Base-by-base conservation (phyloP, 306 rosid genomes). In the Castanea mollissima region DNA sequence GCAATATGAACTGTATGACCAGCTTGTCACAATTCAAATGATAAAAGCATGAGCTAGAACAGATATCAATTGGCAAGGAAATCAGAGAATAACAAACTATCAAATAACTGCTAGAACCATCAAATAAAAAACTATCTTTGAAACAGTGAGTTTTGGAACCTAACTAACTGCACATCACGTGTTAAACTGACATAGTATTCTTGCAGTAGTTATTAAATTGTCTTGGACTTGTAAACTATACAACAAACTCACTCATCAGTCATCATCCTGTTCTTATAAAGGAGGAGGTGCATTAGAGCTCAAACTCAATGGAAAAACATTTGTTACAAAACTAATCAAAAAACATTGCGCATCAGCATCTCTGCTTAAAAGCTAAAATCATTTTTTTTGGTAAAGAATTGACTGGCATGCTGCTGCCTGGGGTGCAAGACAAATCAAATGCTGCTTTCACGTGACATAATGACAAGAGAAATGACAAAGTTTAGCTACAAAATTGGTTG, bases 1-100 rank as follows among this genome's bases (percentile, higher is more conserved):
- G 96, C 99, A 49, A 95, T 85, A 82, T 92, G 98, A 84, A 91
- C 80, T 16, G 98, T 87, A 80, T 95, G 87, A 69, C 97, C 98
- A 79, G 78, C 96, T 98, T 95, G 84, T 76, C 76, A 88, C 69
- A 81, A 72, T 44, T 49, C 9, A 73, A 64, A 71, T 54, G 63
- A 80, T 64, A 85, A 68, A 51, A 73, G n/a, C 62, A 81, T 44
- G 63, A 78, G 78, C 52, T 10, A 71, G 3, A 56, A 13, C 29
- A 75, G 23, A 63, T 68, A 69, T 46, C 55, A 76, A 75, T 20
- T 67, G 54, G 14, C 7, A 15, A 64, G 46, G 21, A 25, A 16
- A 64, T 3, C 23, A 67, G 27, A 67, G 51, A 67, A 67, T 34
- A 46, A 19, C 11, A 35, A 41, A 41, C 46, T 7, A 41, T 41